Conservation (phyloP, 208 protist species). For the Acanthamoeba pearcei region DNA sequence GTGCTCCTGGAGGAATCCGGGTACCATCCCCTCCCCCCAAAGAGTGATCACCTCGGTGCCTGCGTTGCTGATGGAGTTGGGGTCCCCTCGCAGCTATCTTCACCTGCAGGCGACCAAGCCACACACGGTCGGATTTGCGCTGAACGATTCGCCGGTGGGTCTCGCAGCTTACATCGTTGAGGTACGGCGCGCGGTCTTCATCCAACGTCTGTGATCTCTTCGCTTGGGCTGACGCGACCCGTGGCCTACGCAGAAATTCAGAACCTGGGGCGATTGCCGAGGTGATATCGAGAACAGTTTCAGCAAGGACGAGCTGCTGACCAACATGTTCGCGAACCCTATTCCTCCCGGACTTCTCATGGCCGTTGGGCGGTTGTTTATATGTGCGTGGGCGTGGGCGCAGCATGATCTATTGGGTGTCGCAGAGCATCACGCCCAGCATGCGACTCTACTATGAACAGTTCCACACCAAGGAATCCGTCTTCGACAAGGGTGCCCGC, state of each 20-base stretch:
- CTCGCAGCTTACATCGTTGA: slow-evolving; percentile 66
- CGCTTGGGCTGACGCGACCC: not conserved
- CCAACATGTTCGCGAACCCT: slow-evolving; percentile 13
- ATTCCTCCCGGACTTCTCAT: not conserved
- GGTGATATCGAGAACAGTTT: slow-evolving; percentile 4
- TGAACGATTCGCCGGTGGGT: slow-evolving; percentile 71
- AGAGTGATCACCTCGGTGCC: too few species aligned
- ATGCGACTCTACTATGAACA: slow-evolving; percentile 68
- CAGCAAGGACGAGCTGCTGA: slow-evolving; percentile 72
- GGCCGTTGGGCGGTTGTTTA: not conserved
- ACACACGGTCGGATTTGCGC: slow-evolving; percentile 46
- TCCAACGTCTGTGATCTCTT: too few species aligned
- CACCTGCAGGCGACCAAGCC: not conserved
- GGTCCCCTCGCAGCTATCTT: not conserved
- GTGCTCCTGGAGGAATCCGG: not conserved
- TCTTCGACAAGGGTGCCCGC: not conserved
- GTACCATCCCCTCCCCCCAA: not conserved
- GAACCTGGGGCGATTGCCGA: not conserved
- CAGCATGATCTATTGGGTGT: slow-evolving; percentile 73
- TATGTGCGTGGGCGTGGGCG: too few species aligned
- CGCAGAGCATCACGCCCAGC: slow-evolving; percentile 40
- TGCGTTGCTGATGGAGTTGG: not conserved
- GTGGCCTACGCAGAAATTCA: slow-evolving; percentile 19
- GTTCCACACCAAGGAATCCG: not conserved
- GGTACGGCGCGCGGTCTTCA: not conserved